Evolutionary conservation across 2,329 filamentous ascomycete genomes (phyloP), one percentile per base, ranked within the genome.

Genomic region (Ophiostoma pallidulum): DNA sequence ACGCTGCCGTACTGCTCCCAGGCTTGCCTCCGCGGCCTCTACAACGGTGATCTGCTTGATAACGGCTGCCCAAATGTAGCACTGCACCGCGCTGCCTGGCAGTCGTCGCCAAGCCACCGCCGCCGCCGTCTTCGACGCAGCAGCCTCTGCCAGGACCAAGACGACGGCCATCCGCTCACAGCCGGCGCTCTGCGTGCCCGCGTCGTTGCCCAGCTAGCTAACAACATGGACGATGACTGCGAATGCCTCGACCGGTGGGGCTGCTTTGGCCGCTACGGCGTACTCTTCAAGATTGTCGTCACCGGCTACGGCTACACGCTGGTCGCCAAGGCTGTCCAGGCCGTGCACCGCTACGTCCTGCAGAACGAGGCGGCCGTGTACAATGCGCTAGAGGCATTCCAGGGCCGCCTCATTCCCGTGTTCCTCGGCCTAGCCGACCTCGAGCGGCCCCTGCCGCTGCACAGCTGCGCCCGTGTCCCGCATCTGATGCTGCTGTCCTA

Each of bases 251-350:
- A 31, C 13, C n/a, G 8, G 4, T 14, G 16, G 9, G 40, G 41
- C 4, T 12, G 5, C 9, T 41, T 35, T 22, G 49, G 41, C 6
- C 36, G 35, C 31, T 18, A 45, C 28, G 45, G 49, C 28, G 39
- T 41, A 7, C 42, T 51, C 9, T 48, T 51, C 35, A 41, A 41
- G 29, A 8, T 49, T 18, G 35, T 42, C 2, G 33, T 44, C 0
- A 37, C 38, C 9, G 49, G 42, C 6, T 51, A 29, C 29, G 49
- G 45, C 35, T 51, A 51, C 45, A 47, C 44, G 3, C 18, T 51
- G 4, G 49, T 48, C 18, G 45, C 40, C 31, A 51, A 51, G 20
- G 45, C 26, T 4, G 45, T 51, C 10, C 41, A 33, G 36, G 29
- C 20, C 0, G 18, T 13, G 24, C 22, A 45, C 19, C 31, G 31